Evolutionary conservation across 768 basidiomycete species (phyloP), one percentile per base, ranked within the genome.

Genomic region (Suillus lakei): DNA sequence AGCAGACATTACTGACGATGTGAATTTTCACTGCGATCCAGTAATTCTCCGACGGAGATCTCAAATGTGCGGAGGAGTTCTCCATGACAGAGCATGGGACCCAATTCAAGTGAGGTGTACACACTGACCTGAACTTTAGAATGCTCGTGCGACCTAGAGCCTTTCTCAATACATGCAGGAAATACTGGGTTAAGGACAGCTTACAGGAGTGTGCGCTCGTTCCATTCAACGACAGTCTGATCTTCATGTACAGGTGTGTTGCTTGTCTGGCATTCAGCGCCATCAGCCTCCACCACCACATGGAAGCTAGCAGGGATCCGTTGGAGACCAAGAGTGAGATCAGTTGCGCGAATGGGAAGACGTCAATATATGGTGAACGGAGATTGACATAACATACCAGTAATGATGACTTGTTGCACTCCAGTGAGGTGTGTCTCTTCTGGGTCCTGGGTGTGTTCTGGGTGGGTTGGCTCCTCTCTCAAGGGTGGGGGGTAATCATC

Each of bases 251-350:
- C 4, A 7, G 53, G 21, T 36, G 58, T 64, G 28, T 21, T 64
- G 16, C 2, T 1, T 7, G 63, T 64, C 38, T 56, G 55, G 46
- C n/a, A n/a, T n/a, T n/a, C n/a, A n/a, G n/a, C n/a, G n/a, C n/a
- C n/a, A n/a, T n/a, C n/a, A n/a, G n/a, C 4, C 16, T 15, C 4
- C 10, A 64, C 18, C 4, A 5, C 18, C 28, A 67, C 55, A 41
- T 61, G 67, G 23, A 70, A 64, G 8, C 69, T 68, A 4, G 61
- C 32, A 5, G 68, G 69, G 10, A 65, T 56, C 5, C 62, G 58
- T 1, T 16, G 23, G 13, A 65, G 44, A 61, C 63, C 64, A 32
- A 21, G 23, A 9, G 21, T 1, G 12, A 70, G 18, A 54, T 64
- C 26, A 7, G 62, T 62, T 21, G 51, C 64, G 6, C 64, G 68